phyloP scores from a whole-genome alignment of 345 rosid species.

The Eucalyptus regnans region DNA sequence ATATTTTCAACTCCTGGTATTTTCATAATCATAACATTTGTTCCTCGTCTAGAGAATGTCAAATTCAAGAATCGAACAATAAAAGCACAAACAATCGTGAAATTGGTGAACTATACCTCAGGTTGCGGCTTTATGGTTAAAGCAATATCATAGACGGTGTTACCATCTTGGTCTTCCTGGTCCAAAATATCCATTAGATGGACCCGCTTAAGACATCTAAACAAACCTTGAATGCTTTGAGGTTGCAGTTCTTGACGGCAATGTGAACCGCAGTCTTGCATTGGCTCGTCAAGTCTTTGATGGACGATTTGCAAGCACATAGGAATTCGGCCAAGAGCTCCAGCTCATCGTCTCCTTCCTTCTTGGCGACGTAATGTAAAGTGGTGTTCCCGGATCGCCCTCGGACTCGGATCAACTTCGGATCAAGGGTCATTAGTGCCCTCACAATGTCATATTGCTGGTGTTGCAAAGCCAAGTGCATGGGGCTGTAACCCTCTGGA shows the following conservation, averaged over 20 bases:
- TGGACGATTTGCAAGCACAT: rapidly evolving
- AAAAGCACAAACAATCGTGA: no score
- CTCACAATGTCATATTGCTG: rapidly evolving
- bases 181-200: rapidly evolving
- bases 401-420: not conserved
- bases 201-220: not conserved
- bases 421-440: not conserved
- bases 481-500: not conserved
- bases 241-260: not conserved
- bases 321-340: not conserved
- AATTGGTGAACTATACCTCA: not conserved
- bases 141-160: not conserved
- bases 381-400: rapidly evolving
- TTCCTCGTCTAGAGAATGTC: rapidly evolving
- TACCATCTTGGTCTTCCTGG: not conserved
- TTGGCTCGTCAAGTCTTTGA: not conserved
- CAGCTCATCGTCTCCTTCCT: not conserved
- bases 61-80: no score
- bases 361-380: rapidly evolving
- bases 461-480: not conserved
- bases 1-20: no score
- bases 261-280: not conserved
- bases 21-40: no score
- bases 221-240: not conserved
- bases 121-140: rapidly evolving